phyloP scores from a whole-genome alignment of 2,329 filamentous ascomycete genomes.

The Fusarium nisikadoi region DNA sequence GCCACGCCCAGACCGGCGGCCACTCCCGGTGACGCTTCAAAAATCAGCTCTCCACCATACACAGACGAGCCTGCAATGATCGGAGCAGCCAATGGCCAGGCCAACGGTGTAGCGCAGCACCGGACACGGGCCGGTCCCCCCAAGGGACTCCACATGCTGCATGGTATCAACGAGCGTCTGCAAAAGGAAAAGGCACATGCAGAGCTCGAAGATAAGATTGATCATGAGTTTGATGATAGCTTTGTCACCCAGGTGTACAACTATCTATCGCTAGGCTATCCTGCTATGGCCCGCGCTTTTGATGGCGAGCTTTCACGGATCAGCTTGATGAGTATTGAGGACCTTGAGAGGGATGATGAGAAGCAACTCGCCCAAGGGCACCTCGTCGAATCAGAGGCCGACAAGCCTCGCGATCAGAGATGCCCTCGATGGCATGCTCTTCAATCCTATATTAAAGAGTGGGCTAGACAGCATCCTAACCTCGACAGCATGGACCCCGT shows the following conservation, averaged over 20 bases:
- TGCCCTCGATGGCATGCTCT: slow-evolving; percentile 84
- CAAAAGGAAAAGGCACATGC: slow-evolving; percentile 60
- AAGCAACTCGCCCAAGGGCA: slow-evolving; percentile 74
- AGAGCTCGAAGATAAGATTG: slow-evolving; percentile 64
- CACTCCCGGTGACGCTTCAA: slow-evolving; percentile 53
- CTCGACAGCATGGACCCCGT: slow-evolving; percentile 69
- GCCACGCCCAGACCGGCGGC: slow-evolving; percentile 59
- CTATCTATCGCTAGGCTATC: slow-evolving; percentile 93
- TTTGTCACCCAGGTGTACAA: slow-evolving; percentile 98
- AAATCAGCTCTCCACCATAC: slow-evolving; percentile 52
- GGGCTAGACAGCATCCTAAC: slow-evolving; percentile 86
- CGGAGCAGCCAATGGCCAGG: slow-evolving; percentile 35
- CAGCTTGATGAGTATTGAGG: slow-evolving; percentile 72
- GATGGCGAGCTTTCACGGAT: slow-evolving; percentile 89
- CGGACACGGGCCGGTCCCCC: slow-evolving; percentile 47
- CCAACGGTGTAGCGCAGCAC: slow-evolving; percentile 39
- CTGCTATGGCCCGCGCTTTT: slow-evolving; percentile 82
- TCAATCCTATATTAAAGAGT: slow-evolving; percentile 85
- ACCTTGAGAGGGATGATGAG: slow-evolving; percentile 78
- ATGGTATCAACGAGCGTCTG: slow-evolving; percentile 63
- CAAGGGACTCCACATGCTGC: slow-evolving; percentile 61
- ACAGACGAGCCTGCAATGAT: slow-evolving; percentile 55
- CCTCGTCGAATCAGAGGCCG: slow-evolving; percentile 67
- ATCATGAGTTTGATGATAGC: slow-evolving; percentile 78
- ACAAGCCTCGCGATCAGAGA: slow-evolving; percentile 61